Percentiles rank a stretch among this genome's conserved stretches.
Conservation (phyloP, 768 basidiomycete genomes). For the Pisolithus tinctorius region DNA sequence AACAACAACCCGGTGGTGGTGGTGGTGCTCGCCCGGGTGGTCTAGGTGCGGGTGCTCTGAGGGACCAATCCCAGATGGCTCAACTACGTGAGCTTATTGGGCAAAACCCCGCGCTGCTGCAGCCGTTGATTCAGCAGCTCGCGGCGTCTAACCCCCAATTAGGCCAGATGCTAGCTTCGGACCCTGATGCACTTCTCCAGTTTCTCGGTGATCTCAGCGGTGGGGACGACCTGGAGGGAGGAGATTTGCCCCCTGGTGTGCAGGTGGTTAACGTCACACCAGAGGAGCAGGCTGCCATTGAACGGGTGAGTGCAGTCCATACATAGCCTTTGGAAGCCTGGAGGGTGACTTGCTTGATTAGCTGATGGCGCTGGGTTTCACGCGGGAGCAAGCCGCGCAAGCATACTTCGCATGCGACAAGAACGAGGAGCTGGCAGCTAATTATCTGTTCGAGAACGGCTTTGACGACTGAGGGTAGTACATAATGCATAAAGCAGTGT, state of each 20-base stretch:
- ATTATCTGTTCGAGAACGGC: conserved; percentile 76
- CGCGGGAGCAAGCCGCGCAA: conserved; percentile 72
- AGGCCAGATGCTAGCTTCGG: conserved; percentile 56
- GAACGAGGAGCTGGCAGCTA: conserved; percentile 95
- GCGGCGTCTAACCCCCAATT: conserved; percentile 67
- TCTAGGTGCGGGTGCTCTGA: conserved; percentile 47
- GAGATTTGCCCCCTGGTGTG: conserved; percentile 29
- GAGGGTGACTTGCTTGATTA: conserved; percentile 23
- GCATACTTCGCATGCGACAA: conserved; percentile 95
- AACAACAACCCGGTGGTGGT: conserved; percentile 28
- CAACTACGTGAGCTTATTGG: conserved; percentile 67
- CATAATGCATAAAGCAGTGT: background rate
- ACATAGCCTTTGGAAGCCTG: background rate
- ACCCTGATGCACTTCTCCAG: conserved; percentile 66
- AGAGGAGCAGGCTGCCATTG: conserved; percentile 85
- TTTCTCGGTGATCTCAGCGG: conserved; percentile 48
- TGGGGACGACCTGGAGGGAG: conserved; percentile 36
- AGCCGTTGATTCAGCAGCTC: conserved; percentile 81
- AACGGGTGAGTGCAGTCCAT: conserved; percentile 54
- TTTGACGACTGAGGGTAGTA: conserved; percentile 39
- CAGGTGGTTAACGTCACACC: conserved; percentile 72
- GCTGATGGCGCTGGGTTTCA: conserved; percentile 86
- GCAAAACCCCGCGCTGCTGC: conserved; percentile 73
- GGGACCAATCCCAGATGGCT: conserved; percentile 56
- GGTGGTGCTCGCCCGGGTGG: conserved; percentile 24